Percentiles rank a stretch among this genome's conserved stretches.
Evolutionary conservation across 2,329 filamentous ascomycete genomes (phyloP).

Genomic region (Hypoxylon sp.): DNA sequence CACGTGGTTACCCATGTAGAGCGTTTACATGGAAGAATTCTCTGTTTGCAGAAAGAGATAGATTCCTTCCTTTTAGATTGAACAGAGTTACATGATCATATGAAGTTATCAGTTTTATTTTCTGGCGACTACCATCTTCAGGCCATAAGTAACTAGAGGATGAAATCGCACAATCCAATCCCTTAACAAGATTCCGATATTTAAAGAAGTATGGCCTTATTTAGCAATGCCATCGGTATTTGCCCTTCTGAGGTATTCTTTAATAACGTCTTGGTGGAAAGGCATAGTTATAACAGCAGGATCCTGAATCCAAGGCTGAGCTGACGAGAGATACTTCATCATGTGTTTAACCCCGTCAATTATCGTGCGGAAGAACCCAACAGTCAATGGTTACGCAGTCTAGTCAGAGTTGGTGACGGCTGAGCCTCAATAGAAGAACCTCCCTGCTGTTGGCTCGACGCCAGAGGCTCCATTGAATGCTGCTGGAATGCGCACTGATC

Average conservation of each 20-base stretch:
- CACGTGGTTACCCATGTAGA: no score
- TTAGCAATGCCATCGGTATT: slow-evolving; percentile 10
- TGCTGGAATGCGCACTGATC: slow-evolving; percentile 59
- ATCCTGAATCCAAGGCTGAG: slow-evolving; percentile 78
- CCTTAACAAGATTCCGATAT: slow-evolving; percentile 66
- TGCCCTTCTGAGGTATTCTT: slow-evolving; percentile 33
- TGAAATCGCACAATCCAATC: slow-evolving; percentile 63
- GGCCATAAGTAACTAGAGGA: slow-evolving; percentile 68
- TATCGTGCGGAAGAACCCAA: no score
- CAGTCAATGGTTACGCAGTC: no score
- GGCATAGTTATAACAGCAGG: slow-evolving; percentile 76
- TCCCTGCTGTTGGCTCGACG: slow-evolving; percentile 55
- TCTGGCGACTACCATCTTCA: slow-evolving; percentile 64
- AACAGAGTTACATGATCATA: no score
- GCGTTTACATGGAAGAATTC: no score
- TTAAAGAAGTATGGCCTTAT: slow-evolving; percentile 53
- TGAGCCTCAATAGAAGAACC: slow-evolving; percentile 41
- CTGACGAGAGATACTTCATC: no score
- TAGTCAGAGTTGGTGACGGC: no score
- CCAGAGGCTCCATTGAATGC: slow-evolving; percentile 60
- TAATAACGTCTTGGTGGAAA: slow-evolving; percentile 65
- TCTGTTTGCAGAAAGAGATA: no score
- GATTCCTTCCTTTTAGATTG: no score
- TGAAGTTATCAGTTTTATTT: no score
- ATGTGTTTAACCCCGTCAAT: no score